phyloP scores from a whole-genome alignment of 1,284 basidiomycete species.

The Jaminaea rosea region DNA sequence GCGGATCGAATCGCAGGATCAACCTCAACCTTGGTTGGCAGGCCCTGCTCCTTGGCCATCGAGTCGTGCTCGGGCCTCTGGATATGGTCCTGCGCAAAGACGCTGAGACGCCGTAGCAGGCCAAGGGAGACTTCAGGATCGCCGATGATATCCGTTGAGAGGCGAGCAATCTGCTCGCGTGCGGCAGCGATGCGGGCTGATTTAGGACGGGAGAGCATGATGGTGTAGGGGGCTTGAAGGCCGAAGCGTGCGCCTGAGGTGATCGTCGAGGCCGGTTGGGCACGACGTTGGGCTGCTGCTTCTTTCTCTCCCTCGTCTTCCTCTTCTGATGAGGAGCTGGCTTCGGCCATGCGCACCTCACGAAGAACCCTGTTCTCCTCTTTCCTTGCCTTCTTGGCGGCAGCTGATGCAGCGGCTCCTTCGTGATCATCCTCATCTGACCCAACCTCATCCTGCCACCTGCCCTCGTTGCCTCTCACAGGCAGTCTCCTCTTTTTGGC shows the following conservation, averaged over 20 bases:
- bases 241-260: constrained; percentile 9
- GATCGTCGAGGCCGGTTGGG: constrained; percentile 6
- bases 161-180: constrained; percentile 44
- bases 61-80: constrained; percentile 15
- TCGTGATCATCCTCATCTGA: neutral
- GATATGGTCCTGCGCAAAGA: constrained; percentile 21
- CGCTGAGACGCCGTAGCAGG: constrained; percentile 26
- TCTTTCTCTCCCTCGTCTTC: constrained; percentile 2
- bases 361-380: constrained; percentile 5
- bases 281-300: neutral
- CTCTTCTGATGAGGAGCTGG: neutral
- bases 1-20: constrained; percentile 76
- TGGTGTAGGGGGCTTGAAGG: constrained; percentile 6
- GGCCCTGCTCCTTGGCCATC: neutral
- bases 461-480: neutral
- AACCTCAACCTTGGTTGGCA: constrained; percentile 50
- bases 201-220: constrained; percentile 3
- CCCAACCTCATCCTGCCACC: constrained; percentile 5
- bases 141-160: constrained; percentile 35
- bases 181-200: constrained; percentile 11
- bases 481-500: constrained; percentile 3
- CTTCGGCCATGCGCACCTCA: neutral
- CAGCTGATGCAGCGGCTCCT: constrained; percentile 3
- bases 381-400: constrained; percentile 8
- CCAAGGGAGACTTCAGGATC: constrained; percentile 41